Evolutionary conservation across 78 protist species (phyloP).

Genomic region (Thecamonas trahens): DNA sequence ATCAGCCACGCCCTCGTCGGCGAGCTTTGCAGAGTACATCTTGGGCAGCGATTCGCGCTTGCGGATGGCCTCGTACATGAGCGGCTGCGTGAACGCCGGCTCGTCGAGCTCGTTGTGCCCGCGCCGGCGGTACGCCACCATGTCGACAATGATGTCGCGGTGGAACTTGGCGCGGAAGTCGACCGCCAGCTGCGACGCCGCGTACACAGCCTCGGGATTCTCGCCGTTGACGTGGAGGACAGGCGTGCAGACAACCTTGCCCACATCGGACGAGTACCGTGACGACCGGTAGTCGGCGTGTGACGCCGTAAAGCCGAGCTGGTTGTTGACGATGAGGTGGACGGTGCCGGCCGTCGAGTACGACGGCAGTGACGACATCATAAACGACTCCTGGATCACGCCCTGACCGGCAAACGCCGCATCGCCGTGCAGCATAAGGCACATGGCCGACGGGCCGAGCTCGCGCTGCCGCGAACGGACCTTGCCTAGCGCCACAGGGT

Average conservation of each 20-base stretch:
- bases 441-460: neutral
- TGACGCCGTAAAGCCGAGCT: conserved; percentile 79
- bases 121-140: conserved; percentile 70
- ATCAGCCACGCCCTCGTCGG: neutral
- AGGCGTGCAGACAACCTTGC: conserved; percentile 69
- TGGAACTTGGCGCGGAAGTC: conserved; percentile 67
- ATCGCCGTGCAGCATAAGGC: conserved; percentile 83
- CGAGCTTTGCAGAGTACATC: conserved; percentile 13
- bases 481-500: conserved; percentile 85
- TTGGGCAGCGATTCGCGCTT: conserved; percentile 35
- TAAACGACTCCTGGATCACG: conserved; percentile 76
- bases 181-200: conserved; percentile 40
- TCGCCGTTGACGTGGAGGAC: conserved; percentile 87
- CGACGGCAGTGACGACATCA: conserved; percentile 49
- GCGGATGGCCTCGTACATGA: conserved; percentile 73
- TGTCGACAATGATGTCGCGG: conserved; percentile 77
- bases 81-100: conserved; percentile 95
- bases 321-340: conserved; percentile 87
- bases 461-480: conserved; percentile 61
- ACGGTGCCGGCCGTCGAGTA: conserved; percentile 71
- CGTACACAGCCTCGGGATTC: conserved; percentile 49
- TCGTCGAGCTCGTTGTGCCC: conserved; percentile 93
- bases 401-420: conserved; percentile 94
- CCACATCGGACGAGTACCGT: conserved; percentile 66
- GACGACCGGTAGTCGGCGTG: conserved; percentile 46